Percentiles rank a stretch among this genome's conserved stretches.
These are phyloP conservation scores for Paramecium octaurelia DNA, from an alignment of 73 alveolate genomes.

Conservation along the genomic window DNA sequence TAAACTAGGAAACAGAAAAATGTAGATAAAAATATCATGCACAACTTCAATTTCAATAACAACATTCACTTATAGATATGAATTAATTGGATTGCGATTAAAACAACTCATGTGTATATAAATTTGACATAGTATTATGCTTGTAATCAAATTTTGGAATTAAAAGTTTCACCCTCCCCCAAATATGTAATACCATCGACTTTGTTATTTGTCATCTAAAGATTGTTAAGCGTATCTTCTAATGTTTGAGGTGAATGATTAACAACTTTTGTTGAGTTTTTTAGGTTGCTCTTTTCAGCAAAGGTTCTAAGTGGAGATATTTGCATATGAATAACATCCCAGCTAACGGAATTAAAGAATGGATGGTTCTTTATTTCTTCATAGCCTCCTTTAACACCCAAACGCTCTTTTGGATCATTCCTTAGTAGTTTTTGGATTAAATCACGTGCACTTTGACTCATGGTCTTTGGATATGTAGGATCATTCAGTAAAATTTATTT, in stretches of 20 bases:
- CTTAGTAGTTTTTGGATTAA: not conserved
- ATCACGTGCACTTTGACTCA: not conserved
- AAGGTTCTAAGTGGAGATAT: slow-evolving; percentile 6
- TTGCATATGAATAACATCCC: not conserved
- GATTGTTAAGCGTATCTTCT: not conserved
- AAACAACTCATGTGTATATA: not conserved
- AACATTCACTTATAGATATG: not conserved
- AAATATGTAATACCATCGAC: not conserved
- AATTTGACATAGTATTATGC: not conserved
- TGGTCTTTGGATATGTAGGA: not conserved
- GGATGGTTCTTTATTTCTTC: slow-evolving; percentile 43
- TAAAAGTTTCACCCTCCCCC: not conserved
- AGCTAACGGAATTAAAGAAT: not conserved
- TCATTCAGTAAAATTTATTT: not conserved
- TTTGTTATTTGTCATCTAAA: not conserved
- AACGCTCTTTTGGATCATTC: slow-evolving; percentile 2
- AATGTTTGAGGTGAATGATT: not conserved
- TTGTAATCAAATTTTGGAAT: slow-evolving; percentile 4
- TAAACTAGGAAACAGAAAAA: too few relatives aligned
- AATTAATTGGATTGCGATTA: not conserved
- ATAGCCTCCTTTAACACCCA: slow-evolving; percentile 35
- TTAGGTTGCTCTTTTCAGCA: not conserved
- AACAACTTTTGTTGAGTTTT: not conserved
- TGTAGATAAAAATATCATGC: too few relatives aligned
- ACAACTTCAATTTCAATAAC: not conserved